Base-by-base conservation (phyloP, 805 yeast species). In the Teunomyces funiuensis region DNA sequence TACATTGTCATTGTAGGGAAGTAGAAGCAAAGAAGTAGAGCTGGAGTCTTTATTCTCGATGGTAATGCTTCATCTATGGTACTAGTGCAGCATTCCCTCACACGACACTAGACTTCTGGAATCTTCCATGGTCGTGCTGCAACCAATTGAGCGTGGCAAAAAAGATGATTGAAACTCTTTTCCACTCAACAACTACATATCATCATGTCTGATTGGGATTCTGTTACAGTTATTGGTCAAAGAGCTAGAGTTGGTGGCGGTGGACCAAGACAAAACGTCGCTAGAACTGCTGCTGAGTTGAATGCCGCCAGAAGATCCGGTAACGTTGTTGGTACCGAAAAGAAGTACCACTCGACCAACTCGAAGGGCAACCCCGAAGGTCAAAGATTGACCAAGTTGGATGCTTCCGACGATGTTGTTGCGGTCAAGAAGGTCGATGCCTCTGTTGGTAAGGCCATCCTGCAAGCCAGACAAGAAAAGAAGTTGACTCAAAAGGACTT, bases 291-390 rank as follows among this genome's bases (percentile, higher is more conserved):
- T 40, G 79, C 84, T 34, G 86, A 84, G 57, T 74, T 93, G 60
- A 93, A 93, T 63, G 95, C 88, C 20, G 99, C 99, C 40, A 83
- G 96, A 74, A 84, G 99, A 76, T 64, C 83, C 16, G 99, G 99
- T 50, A 76, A 80, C 41, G 91, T 93, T 41, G 77, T 93, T 28
- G 80, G 95, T 33, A 90, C 90, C 33, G 99, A 91, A 65, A 91
- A 91, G 80, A 93, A 91, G 69, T 93, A 86, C 66, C 85, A 85
- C 39, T 52, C 68, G 23, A 53, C 74, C 54, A 87, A 85, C 67
- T 62, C 71, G 41, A 74, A 69, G 52, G 72, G 80, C 42, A 83
- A 85, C 53, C 83, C 88, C 22, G 98, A 91, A 61, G 99, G 98
- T 38, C 99, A 93, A 74, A 80, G 96, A 65, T 74, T 93, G 61